Evolutionary conservation across 1,284 basidiomycete genomes (phyloP).

Genomic region (Papiliotrema fonsecae): DNA sequence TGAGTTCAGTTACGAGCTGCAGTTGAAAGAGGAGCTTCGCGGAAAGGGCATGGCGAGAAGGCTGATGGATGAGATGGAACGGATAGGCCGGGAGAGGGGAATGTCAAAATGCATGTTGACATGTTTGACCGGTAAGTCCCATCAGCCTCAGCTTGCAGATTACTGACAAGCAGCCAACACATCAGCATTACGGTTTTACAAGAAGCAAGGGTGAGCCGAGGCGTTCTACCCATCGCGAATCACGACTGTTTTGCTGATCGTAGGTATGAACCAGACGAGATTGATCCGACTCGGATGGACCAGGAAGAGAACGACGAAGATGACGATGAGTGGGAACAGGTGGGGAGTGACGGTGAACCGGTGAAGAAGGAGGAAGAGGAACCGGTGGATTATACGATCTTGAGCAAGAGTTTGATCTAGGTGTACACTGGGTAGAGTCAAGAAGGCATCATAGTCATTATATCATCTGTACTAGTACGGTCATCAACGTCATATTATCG

Average conservation of each 20-base stretch:
- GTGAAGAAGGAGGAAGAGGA: conserved; percentile 1
- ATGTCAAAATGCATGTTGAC: conserved; percentile 47
- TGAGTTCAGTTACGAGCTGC: conserved; percentile 40
- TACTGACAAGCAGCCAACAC: background rate
- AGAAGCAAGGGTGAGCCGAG: conserved; percentile 2
- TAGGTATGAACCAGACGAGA: conserved; percentile 43
- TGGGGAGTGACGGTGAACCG: conserved; percentile 5
- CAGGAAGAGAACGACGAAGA: conserved; percentile 16
- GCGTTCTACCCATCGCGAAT: background rate
- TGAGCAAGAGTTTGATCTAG: conserved; percentile 22
- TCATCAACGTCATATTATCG: too few relatives aligned
- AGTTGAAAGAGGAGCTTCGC: conserved; percentile 18
- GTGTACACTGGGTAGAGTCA: background rate
- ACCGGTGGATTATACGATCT: conserved; percentile 30
- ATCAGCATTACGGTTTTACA: background rate
- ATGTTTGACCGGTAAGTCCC: conserved; percentile 36
- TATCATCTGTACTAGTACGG: too few relatives aligned
- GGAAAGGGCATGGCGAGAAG: conserved; percentile 28
- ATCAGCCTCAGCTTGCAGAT: background rate
- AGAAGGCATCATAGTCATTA: background rate
- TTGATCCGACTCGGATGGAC: conserved; percentile 39
- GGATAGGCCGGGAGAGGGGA: conserved; percentile 24
- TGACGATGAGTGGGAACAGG: conserved; percentile 4
- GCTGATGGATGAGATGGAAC: conserved; percentile 33
- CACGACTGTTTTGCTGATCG: conserved; percentile 6